phyloP scores from a whole-genome alignment of 768 basidiomycete genomes.

The Kwoniella bestiolae region DNA sequence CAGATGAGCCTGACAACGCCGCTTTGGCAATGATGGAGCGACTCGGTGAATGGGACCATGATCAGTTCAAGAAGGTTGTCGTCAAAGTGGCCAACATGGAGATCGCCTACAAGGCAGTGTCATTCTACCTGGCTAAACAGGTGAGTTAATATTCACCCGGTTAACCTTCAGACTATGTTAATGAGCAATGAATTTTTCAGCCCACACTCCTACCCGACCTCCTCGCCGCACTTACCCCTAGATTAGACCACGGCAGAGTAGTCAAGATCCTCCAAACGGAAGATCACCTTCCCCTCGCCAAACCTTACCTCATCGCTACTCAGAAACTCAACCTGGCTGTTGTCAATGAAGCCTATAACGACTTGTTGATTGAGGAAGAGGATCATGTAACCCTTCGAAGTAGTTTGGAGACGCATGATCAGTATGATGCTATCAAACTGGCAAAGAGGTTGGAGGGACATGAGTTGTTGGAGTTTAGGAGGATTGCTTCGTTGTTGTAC shows the following conservation, averaged over 20 bases:
- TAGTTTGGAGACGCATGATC: conserved; percentile 97
- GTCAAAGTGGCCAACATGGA: conserved; percentile 97
- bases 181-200: conserved; percentile 73
- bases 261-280: conserved; percentile 83
- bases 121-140: conserved; percentile 48
- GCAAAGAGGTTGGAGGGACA: conserved; percentile 86
- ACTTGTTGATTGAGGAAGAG: conserved; percentile 97
- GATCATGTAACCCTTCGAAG: conserved; percentile 97
- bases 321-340: conserved; percentile 96
- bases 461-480: conserved; percentile 89
- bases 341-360: conserved; percentile 97
- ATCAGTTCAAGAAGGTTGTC: conserved; percentile 98
- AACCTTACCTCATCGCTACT: conserved; percentile 94
- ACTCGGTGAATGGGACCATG: conserved; percentile 98
- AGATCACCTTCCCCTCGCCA: conserved; percentile 92
- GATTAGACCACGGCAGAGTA: conserved; percentile 93
- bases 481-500: conserved; percentile 92
- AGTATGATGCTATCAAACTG: conserved; percentile 88
- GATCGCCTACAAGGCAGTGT: conserved; percentile 86
- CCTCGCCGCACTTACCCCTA: conserved; percentile 85
- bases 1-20: conserved; percentile 76
- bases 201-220: conserved; percentile 92
- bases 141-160: conserved; percentile 15
- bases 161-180: no score
- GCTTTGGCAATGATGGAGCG: conserved; percentile 98